Evolutionary conservation across 176 grass and related monocot species (phyloP), one percentile per base, ranked within the genome.

Genomic region (Melocanna baccifera): DNA sequence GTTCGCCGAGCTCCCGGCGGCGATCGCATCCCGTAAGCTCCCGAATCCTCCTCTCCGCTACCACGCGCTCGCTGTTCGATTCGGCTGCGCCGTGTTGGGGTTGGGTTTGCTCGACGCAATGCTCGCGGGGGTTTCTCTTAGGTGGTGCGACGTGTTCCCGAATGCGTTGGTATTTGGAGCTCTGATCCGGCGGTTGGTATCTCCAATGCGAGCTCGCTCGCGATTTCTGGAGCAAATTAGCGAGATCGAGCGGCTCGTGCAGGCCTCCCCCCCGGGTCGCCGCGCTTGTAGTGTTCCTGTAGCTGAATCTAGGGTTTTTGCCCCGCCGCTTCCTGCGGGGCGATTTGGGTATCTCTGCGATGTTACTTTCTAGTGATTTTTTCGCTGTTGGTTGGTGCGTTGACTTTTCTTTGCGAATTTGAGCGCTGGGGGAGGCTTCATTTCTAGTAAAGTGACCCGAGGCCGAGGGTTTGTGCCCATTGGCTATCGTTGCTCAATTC

Each of bases 271-370:
- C 13, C 15, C 14, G 12, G 76, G 22, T 48, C 15, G 3, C 77
- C 11, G 43, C 12, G 43, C 50, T 8, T 36, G 50, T 34, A 55
- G 2, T 37, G 48, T 20, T 75, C 20, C 11, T 41, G 73, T 39
- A 41, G 52, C 12, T n/a, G 20, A 58, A 76, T 76, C 48, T 75
- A 75, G 20, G 73, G 73, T 39, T 76, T 76, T 76, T 12, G 20
- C 9, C 16, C 26, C 16, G 46, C 4, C 72, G 16, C 50, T 37
- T 61, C 34, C 0, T 9, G 62, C 7, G 29, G 39, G 4, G 39
- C 11, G 16, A 46, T 46, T 61, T 62, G 80, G 23, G 32, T 4
- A 16, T 3, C 4, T 25, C 22, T 32, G 13, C 7, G 14, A 71
- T 19, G 18, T 14, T 14, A 14, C 5, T 41, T 15, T 13, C 6